Percentiles rank a stretch among this genome's conserved stretches.
Conservation (phyloP, 805 yeast genomes). For the Hanseniaspora occidentalis region DNA sequence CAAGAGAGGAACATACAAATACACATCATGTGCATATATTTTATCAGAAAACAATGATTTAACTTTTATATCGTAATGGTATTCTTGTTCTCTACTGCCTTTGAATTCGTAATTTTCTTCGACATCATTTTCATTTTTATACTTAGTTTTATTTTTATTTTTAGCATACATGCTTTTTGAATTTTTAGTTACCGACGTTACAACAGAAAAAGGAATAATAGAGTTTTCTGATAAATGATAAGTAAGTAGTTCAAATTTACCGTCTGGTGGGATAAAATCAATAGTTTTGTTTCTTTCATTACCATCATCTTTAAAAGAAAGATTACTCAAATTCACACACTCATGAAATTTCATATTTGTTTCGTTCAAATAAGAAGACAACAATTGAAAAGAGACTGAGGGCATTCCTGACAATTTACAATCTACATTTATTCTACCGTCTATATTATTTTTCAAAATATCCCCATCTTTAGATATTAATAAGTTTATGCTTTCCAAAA, state of each 20-base stretch:
- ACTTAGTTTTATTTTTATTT: too few relatives aligned
- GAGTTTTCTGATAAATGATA: slow-evolving; percentile 50
- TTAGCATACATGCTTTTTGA: too few relatives aligned
- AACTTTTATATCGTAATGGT: slow-evolving; percentile 48
- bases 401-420: slow-evolving; percentile 76
- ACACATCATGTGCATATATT: slow-evolving; percentile 44
- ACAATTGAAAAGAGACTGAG: slow-evolving; percentile 62
- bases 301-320: too few relatives aligned
- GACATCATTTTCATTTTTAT: too few relatives aligned
- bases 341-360: slow-evolving; percentile 61
- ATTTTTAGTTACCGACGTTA: slow-evolving; percentile 38
- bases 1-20: slow-evolving; percentile 63
- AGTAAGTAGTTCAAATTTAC: slow-evolving; percentile 70
- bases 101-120: too few relatives aligned
- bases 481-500: slow-evolving; percentile 62
- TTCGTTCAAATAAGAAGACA: slow-evolving; percentile 48
- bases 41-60: slow-evolving; percentile 50
- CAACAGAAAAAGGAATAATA: slow-evolving; percentile 57
- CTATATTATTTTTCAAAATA: slow-evolving; percentile 56
- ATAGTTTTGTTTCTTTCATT: slow-evolving; percentile 50
- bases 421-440: slow-evolving; percentile 61
- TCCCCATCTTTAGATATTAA: slow-evolving; percentile 55
- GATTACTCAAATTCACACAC: slow-evolving; percentile 63
- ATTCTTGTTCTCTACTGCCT: too few relatives aligned
- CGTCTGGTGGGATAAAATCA: slow-evolving; percentile 78